Conservation (phyloP, 225 moss, liverwort and hornwort genomes). For the Bryum argenteum region DNA sequence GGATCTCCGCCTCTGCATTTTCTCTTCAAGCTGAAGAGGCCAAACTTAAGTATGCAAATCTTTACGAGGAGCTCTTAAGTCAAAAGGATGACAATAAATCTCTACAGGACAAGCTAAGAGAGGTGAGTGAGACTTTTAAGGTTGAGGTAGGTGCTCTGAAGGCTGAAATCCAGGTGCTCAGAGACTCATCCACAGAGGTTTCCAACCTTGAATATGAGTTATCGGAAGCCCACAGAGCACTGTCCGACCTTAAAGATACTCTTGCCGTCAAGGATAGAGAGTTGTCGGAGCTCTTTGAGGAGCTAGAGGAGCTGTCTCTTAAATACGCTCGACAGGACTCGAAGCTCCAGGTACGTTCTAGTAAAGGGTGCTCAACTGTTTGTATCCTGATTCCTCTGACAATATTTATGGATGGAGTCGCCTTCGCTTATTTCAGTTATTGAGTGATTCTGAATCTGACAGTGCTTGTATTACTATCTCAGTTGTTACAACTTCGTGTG, state of each 20-base stretch:
- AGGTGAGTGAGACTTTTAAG: slow-evolving; percentile 20
- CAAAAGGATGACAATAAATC: slow-evolving; percentile 39
- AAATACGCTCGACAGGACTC: slow-evolving; percentile 40
- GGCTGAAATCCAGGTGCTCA: slow-evolving; percentile 37
- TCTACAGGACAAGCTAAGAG: slow-evolving; percentile 39
- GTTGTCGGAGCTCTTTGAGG: slow-evolving; percentile 42
- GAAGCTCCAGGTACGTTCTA: slow-evolving; percentile 36
- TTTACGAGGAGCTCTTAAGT: slow-evolving; percentile 32
- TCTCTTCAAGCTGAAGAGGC: slow-evolving; percentile 45
- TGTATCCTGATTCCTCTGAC: background rate
- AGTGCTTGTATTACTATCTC: background rate
- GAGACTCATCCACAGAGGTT: slow-evolving; percentile 11
- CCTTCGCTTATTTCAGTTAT: background rate
- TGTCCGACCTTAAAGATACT: slow-evolving; percentile 43
- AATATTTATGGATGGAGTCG: background rate
- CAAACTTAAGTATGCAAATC: slow-evolving; percentile 28
- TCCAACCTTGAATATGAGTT: slow-evolving; percentile 24
- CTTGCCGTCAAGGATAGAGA: slow-evolving; percentile 54
- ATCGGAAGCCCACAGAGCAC: slow-evolving; percentile 20
- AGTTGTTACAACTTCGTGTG: background rate
- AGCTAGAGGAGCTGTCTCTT: slow-evolving; percentile 44
- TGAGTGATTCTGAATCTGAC: background rate
- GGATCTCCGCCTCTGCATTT: slow-evolving; percentile 26
- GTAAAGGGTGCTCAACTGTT: background rate
- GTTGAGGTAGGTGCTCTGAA: slow-evolving; percentile 40